Conservation (phyloP, 768 basidiomycete genomes). For the Termitomyces sp. region DNA sequence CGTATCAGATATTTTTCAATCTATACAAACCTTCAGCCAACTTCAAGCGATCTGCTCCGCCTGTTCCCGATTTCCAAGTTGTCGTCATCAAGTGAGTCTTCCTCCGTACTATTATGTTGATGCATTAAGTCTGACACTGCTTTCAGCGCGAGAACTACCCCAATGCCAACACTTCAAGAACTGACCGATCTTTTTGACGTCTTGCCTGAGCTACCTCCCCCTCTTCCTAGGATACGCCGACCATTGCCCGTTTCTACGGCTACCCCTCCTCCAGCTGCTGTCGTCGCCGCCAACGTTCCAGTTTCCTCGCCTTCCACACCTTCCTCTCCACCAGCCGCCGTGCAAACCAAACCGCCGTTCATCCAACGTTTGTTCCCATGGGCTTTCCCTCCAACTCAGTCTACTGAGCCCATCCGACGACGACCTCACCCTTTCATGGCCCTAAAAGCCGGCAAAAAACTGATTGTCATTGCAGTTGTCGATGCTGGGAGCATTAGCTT, state of each 20-base stretch:
- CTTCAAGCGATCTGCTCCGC: constrained; percentile 75
- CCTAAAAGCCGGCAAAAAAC: constrained; percentile 83
- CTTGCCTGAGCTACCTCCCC: constrained; percentile 68
- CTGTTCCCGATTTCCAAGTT: constrained; percentile 81
- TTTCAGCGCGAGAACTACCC: constrained; percentile 74
- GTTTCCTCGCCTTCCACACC: constrained; percentile 1
- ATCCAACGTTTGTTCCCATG: constrained; percentile 27
- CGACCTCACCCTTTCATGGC: constrained; percentile 74
- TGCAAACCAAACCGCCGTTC: constrained; percentile 20
- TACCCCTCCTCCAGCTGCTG: constrained; percentile 4
- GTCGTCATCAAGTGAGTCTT: constrained; percentile 74
- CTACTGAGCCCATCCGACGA: constrained; percentile 29
- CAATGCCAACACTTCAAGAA: constrained; percentile 81
- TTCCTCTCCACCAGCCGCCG: not conserved
- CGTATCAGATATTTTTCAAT: constrained; percentile 85
- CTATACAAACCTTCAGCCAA: constrained; percentile 89
- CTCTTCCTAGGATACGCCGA: constrained; percentile 46
- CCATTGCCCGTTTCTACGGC: constrained; percentile 17
- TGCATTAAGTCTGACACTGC: not conserved
- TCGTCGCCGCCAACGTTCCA: not conserved
- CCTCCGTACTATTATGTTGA: not conserved
- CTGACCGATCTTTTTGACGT: constrained; percentile 68
- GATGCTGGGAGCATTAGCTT: constrained; percentile 88
- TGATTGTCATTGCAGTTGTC: constrained; percentile 81
- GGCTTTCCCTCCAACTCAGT: constrained; percentile 19